Percentiles rank a stretch among this genome's conserved stretches.
phyloP scores from a whole-genome alignment of 176 grass and related monocot genomes.

The Oryza meyeriana region DNA sequence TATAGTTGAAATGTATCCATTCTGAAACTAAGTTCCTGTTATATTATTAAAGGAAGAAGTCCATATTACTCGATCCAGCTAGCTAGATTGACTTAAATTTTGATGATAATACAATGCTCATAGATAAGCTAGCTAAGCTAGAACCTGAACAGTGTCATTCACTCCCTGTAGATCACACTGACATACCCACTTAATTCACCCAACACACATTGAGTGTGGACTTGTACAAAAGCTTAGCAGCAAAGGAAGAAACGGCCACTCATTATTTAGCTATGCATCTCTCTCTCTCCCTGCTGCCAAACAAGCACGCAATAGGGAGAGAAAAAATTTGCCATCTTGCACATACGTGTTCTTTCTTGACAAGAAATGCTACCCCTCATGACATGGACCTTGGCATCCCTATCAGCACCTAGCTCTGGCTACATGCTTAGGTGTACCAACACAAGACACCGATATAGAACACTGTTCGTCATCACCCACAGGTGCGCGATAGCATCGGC shows the following conservation, averaged over 20 bases:
- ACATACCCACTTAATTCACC: background rate
- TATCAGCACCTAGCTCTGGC: background rate
- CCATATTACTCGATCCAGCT: background rate
- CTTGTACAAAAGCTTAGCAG: constrained; percentile 10
- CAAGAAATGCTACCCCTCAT: constrained; percentile 20
- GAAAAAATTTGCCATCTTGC: background rate
- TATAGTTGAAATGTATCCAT: background rate
- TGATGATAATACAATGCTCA: background rate
- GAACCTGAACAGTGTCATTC: background rate
- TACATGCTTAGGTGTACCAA: background rate
- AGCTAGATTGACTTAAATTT: background rate
- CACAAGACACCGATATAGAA: background rate
- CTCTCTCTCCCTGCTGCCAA: background rate
- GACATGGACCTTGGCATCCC: constrained; percentile 10
- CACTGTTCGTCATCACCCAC: background rate
- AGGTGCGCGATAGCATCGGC: background rate
- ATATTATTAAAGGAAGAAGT: background rate
- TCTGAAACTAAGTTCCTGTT: background rate
- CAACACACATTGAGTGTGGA: constrained; percentile 26
- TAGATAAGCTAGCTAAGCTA: background rate
- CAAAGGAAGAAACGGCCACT: background rate
- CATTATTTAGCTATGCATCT: background rate
- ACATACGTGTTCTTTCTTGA: background rate
- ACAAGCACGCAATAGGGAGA: constrained; percentile 12
- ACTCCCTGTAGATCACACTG: background rate